Conservation (phyloP, 768 basidiomycete genomes). For the Lactarius akahatsu region DNA sequence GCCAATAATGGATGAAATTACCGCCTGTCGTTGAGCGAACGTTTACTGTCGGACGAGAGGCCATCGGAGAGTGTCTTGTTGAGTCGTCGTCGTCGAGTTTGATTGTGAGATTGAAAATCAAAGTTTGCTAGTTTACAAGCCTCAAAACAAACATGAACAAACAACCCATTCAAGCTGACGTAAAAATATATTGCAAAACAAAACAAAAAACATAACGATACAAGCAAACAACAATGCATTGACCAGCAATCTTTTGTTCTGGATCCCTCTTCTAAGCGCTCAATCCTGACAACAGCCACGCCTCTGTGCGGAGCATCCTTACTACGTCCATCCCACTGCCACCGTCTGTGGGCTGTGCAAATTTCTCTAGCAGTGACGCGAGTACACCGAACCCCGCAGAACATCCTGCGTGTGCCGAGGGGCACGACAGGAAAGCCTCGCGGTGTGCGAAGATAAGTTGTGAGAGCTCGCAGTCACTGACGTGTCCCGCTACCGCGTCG, state of each 20-base stretch:
- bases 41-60: constrained; percentile 89
- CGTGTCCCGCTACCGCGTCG: not conserved
- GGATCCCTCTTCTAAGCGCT: not conserved
- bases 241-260: not conserved
- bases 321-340: constrained; percentile 14
- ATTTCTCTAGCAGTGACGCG: constrained; percentile 17
- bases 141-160: constrained; percentile 20
- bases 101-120: constrained; percentile 17
- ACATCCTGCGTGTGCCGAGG: constrained; percentile 21
- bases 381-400: constrained; percentile 19
- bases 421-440: constrained; percentile 21
- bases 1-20: constrained; percentile 34
- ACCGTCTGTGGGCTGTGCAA: not conserved
- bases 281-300: constrained; percentile 23
- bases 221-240: not conserved
- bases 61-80: constrained; percentile 51
- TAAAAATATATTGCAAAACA: not conserved
- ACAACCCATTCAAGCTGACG: not conserved
- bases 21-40: constrained; percentile 78
- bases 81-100: not conserved
- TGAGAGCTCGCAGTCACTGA: constrained; percentile 20
- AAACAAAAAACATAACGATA: not conserved
- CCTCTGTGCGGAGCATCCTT: constrained; percentile 23
- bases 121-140: constrained; percentile 31
- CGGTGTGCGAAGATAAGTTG: constrained; percentile 23